Evolutionary conservation across 345 rosid species (phyloP), one percentile per base, ranked within the genome.

Genomic region (Salix udensis): DNA sequence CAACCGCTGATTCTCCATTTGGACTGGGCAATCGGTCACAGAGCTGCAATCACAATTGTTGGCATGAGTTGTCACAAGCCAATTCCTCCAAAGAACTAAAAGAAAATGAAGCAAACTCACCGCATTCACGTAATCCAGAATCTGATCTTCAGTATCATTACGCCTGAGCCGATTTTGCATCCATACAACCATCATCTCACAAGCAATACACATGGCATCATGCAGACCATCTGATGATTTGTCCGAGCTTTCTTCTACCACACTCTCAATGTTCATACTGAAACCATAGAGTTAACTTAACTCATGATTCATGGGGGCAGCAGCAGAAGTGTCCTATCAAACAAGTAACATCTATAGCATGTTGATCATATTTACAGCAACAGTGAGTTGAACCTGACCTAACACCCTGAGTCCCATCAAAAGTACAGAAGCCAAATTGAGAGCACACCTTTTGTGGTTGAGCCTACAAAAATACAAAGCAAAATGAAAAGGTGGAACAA

Each of bases 171-270:
- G 82, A 39, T 82, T 82, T 39, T 82, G 70, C 48, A 78, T 71
- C 85, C 85, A 78, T 6, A 78, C 77, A 18, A 78, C 82, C 74
- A 75, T 72, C 85, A 82, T 82, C 75, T 82, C 85, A 71, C 85
- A 78, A 31, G 79, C 85, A 71, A 82, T 58, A 24, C 85, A 82
- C 42, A 58, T 31, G 58, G 76, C 76, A 70, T 78, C 75, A 64
- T 65, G 65, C 68, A 74, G 10, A 34, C 79, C 83, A 67, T 37
- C 77, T 15, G 74, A 68, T n/a, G 74, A 34, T 28, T 19, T 40
- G 19, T 73, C 72, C 19, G 3, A n/a, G 61, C 42, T 62, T 64
- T 76, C 60, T 39, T 77, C 80, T 69, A 81, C 84, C 67, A 77
- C 76, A 10, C 69, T 81, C 72, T 81, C 78, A 70, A 81, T 77